Percentiles rank a stretch among this genome's conserved stretches.
These are phyloP conservation scores for Penicillium paxilli DNA, from an alignment of 495 filamentous ascomycete genomes.

Conservation along the genomic window DNA sequence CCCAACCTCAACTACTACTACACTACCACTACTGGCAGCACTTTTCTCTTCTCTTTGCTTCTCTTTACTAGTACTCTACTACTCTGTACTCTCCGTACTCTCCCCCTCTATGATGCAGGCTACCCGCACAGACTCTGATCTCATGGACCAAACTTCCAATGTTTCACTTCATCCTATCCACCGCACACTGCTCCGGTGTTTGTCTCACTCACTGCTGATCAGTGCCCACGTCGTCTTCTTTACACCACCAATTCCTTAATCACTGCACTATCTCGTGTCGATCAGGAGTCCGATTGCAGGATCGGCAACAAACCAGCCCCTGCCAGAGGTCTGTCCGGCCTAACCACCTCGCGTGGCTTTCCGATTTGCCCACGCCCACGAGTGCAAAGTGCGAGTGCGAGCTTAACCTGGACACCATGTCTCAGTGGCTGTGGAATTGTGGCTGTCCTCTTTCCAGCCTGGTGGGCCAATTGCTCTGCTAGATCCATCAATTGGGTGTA, in stretches of 20 bases:
- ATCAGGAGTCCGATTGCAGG: neutral
- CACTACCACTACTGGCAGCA: no score
- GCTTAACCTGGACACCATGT: neutral
- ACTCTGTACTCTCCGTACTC: neutral
- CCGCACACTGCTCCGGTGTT: neutral
- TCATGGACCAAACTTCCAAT: neutral
- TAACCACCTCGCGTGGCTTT: neutral
- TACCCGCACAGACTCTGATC: no score
- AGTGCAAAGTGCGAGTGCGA: neutral
- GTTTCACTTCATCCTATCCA: neutral
- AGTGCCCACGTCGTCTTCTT: neutral
- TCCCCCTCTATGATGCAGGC: neutral
- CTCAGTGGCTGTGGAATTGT: constrained; percentile 1
- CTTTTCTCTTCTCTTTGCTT: no score
- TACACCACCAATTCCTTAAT: no score
- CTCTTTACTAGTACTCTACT: no score
- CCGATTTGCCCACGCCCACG: neutral
- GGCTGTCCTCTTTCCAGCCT: neutral
- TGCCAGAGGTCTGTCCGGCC: neutral
- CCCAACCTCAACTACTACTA: neutral
- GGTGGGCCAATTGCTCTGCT: neutral
- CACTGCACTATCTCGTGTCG: neutral
- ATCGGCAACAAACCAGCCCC: neutral
- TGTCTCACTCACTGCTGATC: constrained; percentile 19
- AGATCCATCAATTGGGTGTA: neutral